Evolutionary conservation across 2,329 filamentous ascomycete genomes (phyloP), one percentile per base, ranked within the genome.

Genomic region (Dothideomycetes sp.): DNA sequence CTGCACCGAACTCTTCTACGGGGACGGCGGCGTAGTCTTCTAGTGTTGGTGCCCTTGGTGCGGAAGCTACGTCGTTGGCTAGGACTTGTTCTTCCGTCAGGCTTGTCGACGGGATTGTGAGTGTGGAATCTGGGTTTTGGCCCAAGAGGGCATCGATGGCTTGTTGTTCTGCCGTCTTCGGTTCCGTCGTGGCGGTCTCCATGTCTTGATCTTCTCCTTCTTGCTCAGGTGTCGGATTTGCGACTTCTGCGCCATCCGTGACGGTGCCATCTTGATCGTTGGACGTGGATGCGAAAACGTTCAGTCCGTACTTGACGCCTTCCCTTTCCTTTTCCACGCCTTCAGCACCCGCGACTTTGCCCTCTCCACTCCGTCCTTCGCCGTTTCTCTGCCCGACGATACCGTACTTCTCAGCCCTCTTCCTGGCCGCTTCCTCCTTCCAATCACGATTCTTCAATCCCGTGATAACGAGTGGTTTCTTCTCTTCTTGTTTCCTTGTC

Each of bases 1-100:
- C 87, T 13, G 87, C 83, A 6, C 91, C 91, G 50, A 96, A 98
- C 52, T 95, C 87, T 51, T 95, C 89, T 12, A 96, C 86, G 0
- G 91, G 89, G 47, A 94, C 82, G 10, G 82, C 79, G 44, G 83
- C 81, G 63, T 96, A 96, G 53, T 91, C 85, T 23, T 84, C 83
- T 13, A 94, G 66, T 0, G 79, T 84, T 4, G 86, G 80, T 20
- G 76, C 71, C 16, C 86, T 82, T 1, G 86, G 87, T 1, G 86
- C 81, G 18, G 74, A 67, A 10, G 74, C 69, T 20, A 88, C 73
- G 57, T 89, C 84, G 18, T 75, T 72, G 22, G 70, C 69, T 53
- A 86, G 88, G 3, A 78, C 78, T 45, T 82, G 80, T 48, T 74
- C 68, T 49, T 84, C 80, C n/a, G 70, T 71, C 11, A 70, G 54